These are phyloP conservation scores for Crithidia thermophila DNA, from an alignment of 208 protist species.

Conservation along the genomic window DNA sequence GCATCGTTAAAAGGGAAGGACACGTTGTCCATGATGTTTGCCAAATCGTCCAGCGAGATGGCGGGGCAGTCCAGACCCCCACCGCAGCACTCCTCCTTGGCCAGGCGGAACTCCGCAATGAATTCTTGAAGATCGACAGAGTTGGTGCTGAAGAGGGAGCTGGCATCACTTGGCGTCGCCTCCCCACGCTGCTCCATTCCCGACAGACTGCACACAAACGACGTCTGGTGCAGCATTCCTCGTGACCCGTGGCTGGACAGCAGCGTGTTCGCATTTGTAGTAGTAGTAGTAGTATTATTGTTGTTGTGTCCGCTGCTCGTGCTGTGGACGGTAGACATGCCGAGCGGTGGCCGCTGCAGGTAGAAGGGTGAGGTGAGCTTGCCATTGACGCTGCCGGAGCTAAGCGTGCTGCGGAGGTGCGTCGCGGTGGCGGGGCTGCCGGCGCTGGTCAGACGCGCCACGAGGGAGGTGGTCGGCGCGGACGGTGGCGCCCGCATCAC, in stretches of 20 bases:
- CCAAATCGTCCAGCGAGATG: slow-evolving; percentile 61
- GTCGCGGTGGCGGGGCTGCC: background rate
- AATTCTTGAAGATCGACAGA: slow-evolving; percentile 78
- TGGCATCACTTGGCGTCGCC: slow-evolving; percentile 47
- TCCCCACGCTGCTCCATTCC: slow-evolving; percentile 29
- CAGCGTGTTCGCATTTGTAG: too few species aligned
- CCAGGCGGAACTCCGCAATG: slow-evolving; percentile 63
- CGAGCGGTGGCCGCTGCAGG: slow-evolving; percentile 1
- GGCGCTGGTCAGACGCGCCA: slow-evolving; percentile 3
- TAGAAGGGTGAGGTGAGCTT: slow-evolving; percentile 13
- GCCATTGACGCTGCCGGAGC: slow-evolving; percentile 7
- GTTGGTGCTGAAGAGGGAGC: slow-evolving; percentile 54
- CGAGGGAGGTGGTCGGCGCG: slow-evolving; percentile 8
- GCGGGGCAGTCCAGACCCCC: slow-evolving; percentile 16
- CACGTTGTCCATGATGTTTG: slow-evolving; percentile 60
- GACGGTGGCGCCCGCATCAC: slow-evolving; percentile 9
- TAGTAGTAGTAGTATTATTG: too few species aligned
- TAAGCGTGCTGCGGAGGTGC: slow-evolving; percentile 3
- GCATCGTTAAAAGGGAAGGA: slow-evolving; percentile 57
- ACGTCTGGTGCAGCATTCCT: background rate
- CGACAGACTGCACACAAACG: slow-evolving; percentile 16
- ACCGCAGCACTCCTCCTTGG: slow-evolving; percentile 59
- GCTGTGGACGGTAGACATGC: slow-evolving; percentile 5
- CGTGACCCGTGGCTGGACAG: background rate
- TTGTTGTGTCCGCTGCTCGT: background rate